Evolutionary conservation across 148 eudicot genomes (phyloP).

Genomic region (Nyssa sinensis): DNA sequence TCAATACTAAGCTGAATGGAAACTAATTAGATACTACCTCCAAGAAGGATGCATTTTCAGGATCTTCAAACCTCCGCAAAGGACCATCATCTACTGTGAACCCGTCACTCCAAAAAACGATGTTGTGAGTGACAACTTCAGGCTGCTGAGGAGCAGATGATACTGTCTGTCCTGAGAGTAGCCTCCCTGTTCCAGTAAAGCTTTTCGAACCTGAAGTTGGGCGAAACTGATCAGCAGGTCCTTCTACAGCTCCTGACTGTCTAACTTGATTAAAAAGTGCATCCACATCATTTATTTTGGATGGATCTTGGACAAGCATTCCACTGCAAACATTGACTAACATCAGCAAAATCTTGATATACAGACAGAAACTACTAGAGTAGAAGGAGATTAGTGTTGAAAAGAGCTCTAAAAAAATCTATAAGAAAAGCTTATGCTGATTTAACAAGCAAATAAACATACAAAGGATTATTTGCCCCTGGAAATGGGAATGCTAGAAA

Average conservation of each 20-base stretch:
- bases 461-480: too few species aligned
- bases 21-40: slow-evolving; percentile 62
- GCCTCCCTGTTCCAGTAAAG: slow-evolving; percentile 71
- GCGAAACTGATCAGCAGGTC: slow-evolving; percentile 35
- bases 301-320: slow-evolving; percentile 75
- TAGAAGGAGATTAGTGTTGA: too few species aligned
- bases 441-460: too few species aligned
- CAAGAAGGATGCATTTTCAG: slow-evolving; percentile 63
- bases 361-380: too few species aligned
- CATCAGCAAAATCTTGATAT: neutral
- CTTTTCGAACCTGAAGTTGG: slow-evolving; percentile 68
- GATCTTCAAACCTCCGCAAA: slow-evolving; percentile 68
- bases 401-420: too few species aligned
- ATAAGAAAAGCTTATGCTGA: too few species aligned
- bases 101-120: slow-evolving; percentile 75
- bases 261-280: slow-evolving; percentile 63
- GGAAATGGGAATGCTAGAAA: too few species aligned
- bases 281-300: slow-evolving; percentile 47
- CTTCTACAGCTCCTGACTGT: slow-evolving; percentile 47
- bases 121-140: slow-evolving; percentile 40
- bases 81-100: slow-evolving; percentile 76
- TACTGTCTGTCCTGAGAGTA: slow-evolving; percentile 62
- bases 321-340: slow-evolving; percentile 43
- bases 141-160: slow-evolving; percentile 50
- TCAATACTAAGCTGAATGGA: too few species aligned